A percentile compares a stretch with the other conserved stretches of the same genome.
phyloP scores from a whole-genome alignment of 148 eudicot genomes.

The Chenopodium formosanum region DNA sequence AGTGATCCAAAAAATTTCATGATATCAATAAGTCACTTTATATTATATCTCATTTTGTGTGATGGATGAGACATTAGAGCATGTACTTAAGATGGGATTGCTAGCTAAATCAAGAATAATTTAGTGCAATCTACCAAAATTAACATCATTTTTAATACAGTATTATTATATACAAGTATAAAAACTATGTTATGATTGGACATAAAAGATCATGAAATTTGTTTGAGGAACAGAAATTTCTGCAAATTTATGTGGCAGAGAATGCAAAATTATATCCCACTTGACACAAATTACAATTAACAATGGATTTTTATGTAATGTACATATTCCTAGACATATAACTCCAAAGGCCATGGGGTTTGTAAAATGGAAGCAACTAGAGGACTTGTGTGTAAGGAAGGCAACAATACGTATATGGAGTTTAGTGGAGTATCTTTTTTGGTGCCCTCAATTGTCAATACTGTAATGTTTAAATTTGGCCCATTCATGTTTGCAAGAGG shows the following conservation, averaged over 20 bases:
- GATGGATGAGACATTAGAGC: not conserved
- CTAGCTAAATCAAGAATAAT: slow-evolving; percentile 6
- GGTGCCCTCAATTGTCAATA: not conserved
- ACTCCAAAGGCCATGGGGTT: slow-evolving; percentile 27
- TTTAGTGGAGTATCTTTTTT: not conserved
- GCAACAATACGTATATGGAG: not conserved
- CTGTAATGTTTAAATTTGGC: not conserved
- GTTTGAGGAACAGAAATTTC: not conserved
- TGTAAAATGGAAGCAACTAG: slow-evolving; percentile 29
- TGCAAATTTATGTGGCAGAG: not conserved
- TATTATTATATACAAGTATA: not conserved
- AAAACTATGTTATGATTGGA: not conserved
- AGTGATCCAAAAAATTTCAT: not conserved
- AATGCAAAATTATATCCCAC: not conserved
- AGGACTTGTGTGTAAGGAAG: slow-evolving; percentile 2
- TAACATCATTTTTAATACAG: not conserved
- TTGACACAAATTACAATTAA: not conserved
- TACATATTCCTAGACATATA: slow-evolving; percentile 5
- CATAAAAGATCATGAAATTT: not conserved
- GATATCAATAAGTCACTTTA: not conserved
- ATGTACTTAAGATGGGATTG: slow-evolving; percentile 5
- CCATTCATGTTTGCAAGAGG: too few species aligned
- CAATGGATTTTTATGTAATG: not conserved
- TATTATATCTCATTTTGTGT: not conserved
- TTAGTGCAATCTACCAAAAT: not conserved